phyloP scores from a whole-genome alignment of 75 land plant genomes.

The Cryptomeria japonica region DNA sequence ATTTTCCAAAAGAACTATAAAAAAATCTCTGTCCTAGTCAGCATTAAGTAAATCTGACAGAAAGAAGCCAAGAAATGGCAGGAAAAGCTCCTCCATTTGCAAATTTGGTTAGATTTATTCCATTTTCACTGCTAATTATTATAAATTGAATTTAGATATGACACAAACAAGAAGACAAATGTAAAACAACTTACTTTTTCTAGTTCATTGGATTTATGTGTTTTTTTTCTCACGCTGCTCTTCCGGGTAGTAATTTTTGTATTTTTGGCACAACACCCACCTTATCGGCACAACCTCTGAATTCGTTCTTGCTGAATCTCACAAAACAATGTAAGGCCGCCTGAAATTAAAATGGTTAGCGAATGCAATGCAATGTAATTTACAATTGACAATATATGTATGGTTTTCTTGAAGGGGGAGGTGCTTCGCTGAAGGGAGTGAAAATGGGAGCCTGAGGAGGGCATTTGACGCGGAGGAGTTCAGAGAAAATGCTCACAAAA shows the following conservation, averaged over 20 bases:
- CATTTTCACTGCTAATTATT: no score
- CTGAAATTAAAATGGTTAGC: background rate
- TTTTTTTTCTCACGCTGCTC: no score
- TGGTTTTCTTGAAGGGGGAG: background rate
- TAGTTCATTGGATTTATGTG: background rate
- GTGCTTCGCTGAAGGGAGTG: background rate
- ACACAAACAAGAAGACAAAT: background rate
- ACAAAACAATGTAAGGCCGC: background rate
- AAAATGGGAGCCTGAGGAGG: constrained; percentile 18
- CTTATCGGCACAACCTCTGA: background rate
- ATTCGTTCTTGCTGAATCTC: background rate
- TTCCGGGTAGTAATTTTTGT: no score
- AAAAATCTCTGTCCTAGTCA: no score
- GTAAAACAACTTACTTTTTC: no score
- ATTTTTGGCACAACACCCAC: no score
- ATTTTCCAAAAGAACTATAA: no score
- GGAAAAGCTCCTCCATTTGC: no score
- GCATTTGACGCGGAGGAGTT: constrained; percentile 79
- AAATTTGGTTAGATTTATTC: no score
- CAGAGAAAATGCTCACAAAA: constrained; percentile 66
- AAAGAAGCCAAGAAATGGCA: no score
- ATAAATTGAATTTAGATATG: no score
- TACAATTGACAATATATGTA: background rate
- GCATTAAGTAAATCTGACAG: no score
- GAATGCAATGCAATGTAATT: background rate